phyloP scores from a whole-genome alignment of 2,329 filamentous ascomycete genomes.

The Fonsecaea pedrosoi region DNA sequence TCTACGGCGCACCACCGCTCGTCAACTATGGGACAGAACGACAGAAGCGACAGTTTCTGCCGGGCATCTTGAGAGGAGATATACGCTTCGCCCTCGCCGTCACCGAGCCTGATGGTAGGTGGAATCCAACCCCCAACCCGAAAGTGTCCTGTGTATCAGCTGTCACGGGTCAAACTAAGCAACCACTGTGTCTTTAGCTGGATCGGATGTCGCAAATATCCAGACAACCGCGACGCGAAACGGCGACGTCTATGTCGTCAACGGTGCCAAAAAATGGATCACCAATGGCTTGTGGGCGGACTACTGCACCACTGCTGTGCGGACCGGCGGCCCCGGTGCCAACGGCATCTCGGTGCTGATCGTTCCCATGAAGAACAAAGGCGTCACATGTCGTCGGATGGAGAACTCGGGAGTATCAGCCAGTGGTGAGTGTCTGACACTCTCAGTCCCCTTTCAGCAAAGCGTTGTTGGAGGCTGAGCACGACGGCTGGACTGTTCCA shows the following conservation, averaged over 20 bases:
- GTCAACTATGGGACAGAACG: constrained; percentile 42
- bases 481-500: too few species aligned
- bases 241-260: constrained; percentile 62
- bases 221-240: constrained; percentile 63
- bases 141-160: constrained; percentile 17
- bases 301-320: constrained; percentile 90
- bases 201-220: constrained; percentile 70
- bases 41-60: constrained; percentile 57
- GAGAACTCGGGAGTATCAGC: constrained; percentile 99
- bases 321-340: constrained; percentile 65
- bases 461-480: too few species aligned
- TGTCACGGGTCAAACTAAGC: not conserved
- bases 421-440: constrained; percentile 70
- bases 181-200: constrained; percentile 46
- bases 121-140: not conserved
- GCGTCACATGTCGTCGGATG: constrained; percentile 96
- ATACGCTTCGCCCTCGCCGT: constrained; percentile 67
- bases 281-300: constrained; percentile 98
- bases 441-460: not conserved
- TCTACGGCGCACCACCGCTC: constrained; percentile 44
- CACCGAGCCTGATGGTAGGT: constrained; percentile 50
- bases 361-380: constrained; percentile 84
- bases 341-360: constrained; percentile 95
- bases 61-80: constrained; percentile 62
- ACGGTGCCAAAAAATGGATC: constrained; percentile 99